A percentile compares a stretch with the other conserved stretches of the same genome.
These are phyloP conservation scores for Metschnikowia rubicola DNA, from an alignment of 805 yeast species.

Conservation along the genomic window DNA sequence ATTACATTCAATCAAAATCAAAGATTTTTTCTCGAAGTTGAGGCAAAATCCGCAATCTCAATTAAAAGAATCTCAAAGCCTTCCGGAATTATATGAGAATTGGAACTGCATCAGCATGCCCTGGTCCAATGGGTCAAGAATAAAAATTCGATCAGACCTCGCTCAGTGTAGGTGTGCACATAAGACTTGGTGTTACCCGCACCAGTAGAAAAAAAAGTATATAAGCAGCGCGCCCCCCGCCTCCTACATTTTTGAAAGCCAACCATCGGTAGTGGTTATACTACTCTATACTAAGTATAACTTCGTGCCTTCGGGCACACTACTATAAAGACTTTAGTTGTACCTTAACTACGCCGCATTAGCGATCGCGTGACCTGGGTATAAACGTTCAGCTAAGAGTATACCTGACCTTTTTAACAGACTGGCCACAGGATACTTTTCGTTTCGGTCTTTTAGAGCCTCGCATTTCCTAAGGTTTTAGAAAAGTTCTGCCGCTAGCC, in stretches of 20 bases:
- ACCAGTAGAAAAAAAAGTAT: slow-evolving; percentile 4
- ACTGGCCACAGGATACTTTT: slow-evolving; percentile 66
- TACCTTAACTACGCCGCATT: slow-evolving; percentile 39
- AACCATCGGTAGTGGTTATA: slow-evolving; percentile 80
- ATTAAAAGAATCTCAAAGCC: too few relatives aligned
- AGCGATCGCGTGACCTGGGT: slow-evolving; percentile 42
- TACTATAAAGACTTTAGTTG: slow-evolving; percentile 41
- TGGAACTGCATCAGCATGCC: too few relatives aligned
- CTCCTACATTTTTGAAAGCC: slow-evolving; percentile 8
- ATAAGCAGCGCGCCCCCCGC: slow-evolving; percentile 12
- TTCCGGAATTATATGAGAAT: too few relatives aligned
- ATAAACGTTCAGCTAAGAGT: slow-evolving; percentile 59
- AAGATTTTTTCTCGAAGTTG: too few relatives aligned
- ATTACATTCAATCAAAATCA: too few relatives aligned
- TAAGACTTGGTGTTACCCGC: slow-evolving; percentile 14
- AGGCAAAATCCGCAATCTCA: too few relatives aligned
- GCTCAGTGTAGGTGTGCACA: slow-evolving; percentile 8
- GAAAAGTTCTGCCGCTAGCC: slow-evolving; percentile 31
- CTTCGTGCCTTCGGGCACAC: slow-evolving; percentile 38
- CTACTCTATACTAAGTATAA: slow-evolving; percentile 61
- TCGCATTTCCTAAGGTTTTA: slow-evolving; percentile 33
- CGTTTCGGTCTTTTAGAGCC: slow-evolving; percentile 76
- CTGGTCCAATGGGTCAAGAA: not conserved
- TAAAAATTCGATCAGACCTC: slow-evolving; percentile 1
- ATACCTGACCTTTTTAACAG: slow-evolving; percentile 70